These are phyloP conservation scores for Saccharomycopsis sp. DNA, from an alignment of 805 yeast species.

Conservation along the genomic window DNA sequence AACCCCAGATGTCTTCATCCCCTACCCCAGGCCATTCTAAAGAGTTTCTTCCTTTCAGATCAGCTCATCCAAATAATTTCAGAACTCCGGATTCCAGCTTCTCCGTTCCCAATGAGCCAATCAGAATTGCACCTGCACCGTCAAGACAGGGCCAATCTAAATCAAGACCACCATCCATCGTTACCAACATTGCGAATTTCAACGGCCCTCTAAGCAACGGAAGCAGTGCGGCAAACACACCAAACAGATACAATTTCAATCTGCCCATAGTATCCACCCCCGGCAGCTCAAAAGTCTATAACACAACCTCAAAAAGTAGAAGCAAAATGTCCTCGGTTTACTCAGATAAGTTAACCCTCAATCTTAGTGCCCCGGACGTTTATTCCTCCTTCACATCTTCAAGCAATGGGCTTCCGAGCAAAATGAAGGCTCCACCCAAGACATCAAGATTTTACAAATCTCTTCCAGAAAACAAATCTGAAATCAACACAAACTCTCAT, in stretches of 20 bases:
- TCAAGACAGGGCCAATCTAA: not conserved
- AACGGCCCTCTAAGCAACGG: not conserved
- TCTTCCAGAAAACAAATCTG: conserved; percentile 15
- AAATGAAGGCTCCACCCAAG: conserved; percentile 17
- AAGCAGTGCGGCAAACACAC: not conserved
- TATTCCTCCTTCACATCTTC: too few relatives aligned
- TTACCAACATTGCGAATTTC: not conserved
- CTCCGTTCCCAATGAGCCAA: not conserved
- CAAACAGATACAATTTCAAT: not conserved
- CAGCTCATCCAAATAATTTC: too few relatives aligned
- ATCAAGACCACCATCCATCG: not conserved
- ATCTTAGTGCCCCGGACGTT: too few relatives aligned
- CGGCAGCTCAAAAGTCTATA: conserved; percentile 7
- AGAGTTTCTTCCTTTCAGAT: too few relatives aligned
- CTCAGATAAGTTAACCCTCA: conserved; percentile 9
- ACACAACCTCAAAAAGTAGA: conserved; percentile 12
- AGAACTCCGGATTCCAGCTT: too few relatives aligned
- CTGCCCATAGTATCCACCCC: not conserved
- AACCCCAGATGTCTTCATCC: too few relatives aligned
- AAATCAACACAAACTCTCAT: conserved; percentile 14
- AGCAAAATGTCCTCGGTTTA: conserved; percentile 19
- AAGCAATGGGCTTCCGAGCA: too few relatives aligned
- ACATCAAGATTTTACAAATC: conserved; percentile 19
- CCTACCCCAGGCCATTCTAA: too few relatives aligned
- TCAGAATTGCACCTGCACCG: not conserved